Base-by-base conservation (phyloP, 305 asterid genomes). In the Euphrasia arctica region DNA sequence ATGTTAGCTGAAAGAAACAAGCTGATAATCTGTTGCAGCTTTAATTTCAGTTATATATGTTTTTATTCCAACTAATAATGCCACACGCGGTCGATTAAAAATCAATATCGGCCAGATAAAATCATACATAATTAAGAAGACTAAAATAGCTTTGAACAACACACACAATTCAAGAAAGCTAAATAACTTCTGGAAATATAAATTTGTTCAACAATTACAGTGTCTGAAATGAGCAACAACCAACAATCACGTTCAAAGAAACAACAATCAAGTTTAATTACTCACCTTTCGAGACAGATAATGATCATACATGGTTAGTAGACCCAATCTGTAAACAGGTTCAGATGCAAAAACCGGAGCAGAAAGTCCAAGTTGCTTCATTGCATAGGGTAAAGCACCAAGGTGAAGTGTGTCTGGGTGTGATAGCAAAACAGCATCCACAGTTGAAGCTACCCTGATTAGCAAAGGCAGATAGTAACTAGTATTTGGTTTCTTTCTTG, bases 391-490 rank as follows among this genome's bases (percentile, higher is more conserved):
- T 73, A 93, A 78, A 57, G 97, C 97, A 31, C 98, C 97, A 39
- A 93, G 88, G 76, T 93, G 98, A 72, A 90, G 93, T 64, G 95
- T 90, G 83, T 93, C 98, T 10, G 95, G 79, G 75, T 93, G 94
- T 50, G 98, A 93, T 54, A 93, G 82, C 88, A 93, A 76, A 63
- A 93, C 94, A 49, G 97, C 97, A 80, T 93, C 97, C 70, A 93
- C 95, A 2, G 84, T 78, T 60, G 96, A 75, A 73, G 98, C 95
- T 70, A 93, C 94, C 94, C 98, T 92, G 84, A 69, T 70, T 43
- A 72, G 12, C 54, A 78, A 54, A 75, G 45, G 48, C 64, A 79
- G 67, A 72, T 74, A 54, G 55, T 9, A 62, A 58, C 15, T 28
- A 18, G 22, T 18, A 55, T 28, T 10, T 27, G 8, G 7, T 27